These are phyloP conservation scores for Coccomyxa subellipsoidea DNA, from an alignment of 163 green algal species.

Conservation along the genomic window DNA sequence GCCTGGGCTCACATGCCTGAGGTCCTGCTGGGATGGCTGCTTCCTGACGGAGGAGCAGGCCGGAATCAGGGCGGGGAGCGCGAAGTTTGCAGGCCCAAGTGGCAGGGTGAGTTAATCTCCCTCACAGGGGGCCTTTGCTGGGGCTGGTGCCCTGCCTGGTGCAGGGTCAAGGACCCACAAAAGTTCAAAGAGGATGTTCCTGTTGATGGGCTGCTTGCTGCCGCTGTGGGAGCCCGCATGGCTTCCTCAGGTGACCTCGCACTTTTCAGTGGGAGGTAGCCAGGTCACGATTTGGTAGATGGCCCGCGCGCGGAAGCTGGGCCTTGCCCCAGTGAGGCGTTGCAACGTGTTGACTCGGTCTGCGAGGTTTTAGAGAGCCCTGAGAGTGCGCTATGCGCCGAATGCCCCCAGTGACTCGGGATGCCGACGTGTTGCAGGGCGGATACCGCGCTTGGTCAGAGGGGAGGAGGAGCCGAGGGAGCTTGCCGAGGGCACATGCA, in stretches of 20 bases:
- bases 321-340: background rate
- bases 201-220: no score
- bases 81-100: background rate
- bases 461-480: background rate
- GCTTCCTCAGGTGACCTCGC: no score
- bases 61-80: background rate
- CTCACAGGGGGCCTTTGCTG: background rate
- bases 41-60: background rate
- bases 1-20: background rate
- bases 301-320: background rate
- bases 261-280: background rate
- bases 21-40: background rate
- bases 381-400: background rate
- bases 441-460: background rate
- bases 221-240: no score
- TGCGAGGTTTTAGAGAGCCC: background rate
- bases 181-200: no score
- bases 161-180: no score
- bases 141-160: background rate
- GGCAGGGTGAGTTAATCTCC: background rate
- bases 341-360: background rate
- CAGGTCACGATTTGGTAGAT: background rate
- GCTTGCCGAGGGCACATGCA: background rate
- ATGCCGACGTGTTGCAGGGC: background rate
- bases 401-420: background rate